A percentile compares a stretch with the other conserved stretches of the same genome.
Conservation (phyloP, 2,329 filamentous ascomycete genomes). For the Colletotrichum echinochloae region DNA sequence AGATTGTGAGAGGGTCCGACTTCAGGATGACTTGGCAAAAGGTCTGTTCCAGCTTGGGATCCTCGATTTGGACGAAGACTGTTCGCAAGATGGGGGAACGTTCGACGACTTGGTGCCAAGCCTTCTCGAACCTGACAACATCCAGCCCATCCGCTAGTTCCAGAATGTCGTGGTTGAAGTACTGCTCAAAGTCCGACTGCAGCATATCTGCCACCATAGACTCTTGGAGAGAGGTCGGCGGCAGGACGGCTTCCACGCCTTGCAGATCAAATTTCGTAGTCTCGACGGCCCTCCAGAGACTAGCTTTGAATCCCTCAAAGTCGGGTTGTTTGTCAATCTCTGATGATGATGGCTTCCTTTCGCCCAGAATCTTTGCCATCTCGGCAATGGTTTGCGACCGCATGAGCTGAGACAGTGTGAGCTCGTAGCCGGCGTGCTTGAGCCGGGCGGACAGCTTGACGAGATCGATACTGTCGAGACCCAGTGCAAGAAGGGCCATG, state of each 20-base stretch:
- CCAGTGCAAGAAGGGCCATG: constrained; percentile 82
- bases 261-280: constrained; percentile 50
- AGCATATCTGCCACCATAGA: constrained; percentile 88
- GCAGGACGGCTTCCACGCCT: constrained; percentile 71
- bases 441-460: constrained; percentile 85
- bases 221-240: constrained; percentile 87
- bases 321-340: constrained; percentile 41
- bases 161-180: constrained; percentile 88
- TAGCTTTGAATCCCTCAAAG: constrained; percentile 44
- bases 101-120: constrained; percentile 72
- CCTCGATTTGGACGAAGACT: constrained; percentile 74
- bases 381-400: constrained; percentile 74
- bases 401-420: constrained; percentile 84
- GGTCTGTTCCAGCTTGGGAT: constrained; percentile 63
- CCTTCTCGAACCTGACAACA: constrained; percentile 64
- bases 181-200: constrained; percentile 77
- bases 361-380: constrained; percentile 58
- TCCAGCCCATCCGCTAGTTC: constrained; percentile 68
- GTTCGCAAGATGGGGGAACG: constrained; percentile 80
- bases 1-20: constrained; percentile 40
- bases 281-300: constrained; percentile 54
- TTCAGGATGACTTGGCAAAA: constrained; percentile 63
- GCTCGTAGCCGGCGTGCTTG: constrained; percentile 66
- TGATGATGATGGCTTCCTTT: constrained; percentile 4
- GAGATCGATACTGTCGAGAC: constrained; percentile 91